phyloP scores from a whole-genome alignment of 345 rosid species.

The Carallia pectinifolia region DNA sequence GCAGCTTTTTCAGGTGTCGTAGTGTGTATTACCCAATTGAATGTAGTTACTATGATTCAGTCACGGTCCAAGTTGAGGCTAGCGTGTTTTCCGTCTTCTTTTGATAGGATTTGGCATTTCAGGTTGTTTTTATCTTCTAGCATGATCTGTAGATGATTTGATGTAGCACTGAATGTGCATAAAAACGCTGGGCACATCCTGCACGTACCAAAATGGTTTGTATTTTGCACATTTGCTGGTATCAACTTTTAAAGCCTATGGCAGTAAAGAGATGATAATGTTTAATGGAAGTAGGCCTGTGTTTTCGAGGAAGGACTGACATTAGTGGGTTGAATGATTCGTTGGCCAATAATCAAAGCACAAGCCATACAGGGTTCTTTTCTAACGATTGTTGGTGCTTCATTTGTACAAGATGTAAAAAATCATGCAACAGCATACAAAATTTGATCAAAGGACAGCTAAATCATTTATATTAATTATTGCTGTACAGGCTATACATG shows the following conservation, averaged over 20 bases:
- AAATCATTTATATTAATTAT: neutral
- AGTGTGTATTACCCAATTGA: conserved; percentile 35
- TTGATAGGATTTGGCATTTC: conserved; percentile 26
- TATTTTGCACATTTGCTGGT: conserved; percentile 14
- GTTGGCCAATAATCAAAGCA: too few relatives aligned
- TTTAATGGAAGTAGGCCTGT: too few relatives aligned
- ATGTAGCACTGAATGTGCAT: conserved; percentile 1
- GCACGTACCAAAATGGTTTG: conserved; percentile 31
- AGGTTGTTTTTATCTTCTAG: neutral
- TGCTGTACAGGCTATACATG: neutral
- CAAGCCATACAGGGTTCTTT: too few relatives aligned
- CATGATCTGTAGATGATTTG: conserved; percentile 2
- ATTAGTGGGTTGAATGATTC: too few relatives aligned
- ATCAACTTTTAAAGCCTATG: conserved; percentile 8
- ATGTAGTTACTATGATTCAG: conserved; percentile 17
- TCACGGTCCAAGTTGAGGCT: conserved; percentile 18
- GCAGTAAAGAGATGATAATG: too few relatives aligned
- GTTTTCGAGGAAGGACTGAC: too few relatives aligned
- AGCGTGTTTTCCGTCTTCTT: conserved; percentile 6
- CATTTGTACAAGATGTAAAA: too few relatives aligned
- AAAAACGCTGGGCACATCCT: conserved; percentile 22
- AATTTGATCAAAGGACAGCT: neutral
- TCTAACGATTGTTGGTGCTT: too few relatives aligned
- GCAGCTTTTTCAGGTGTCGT: conserved; percentile 33
- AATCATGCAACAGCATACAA: too few relatives aligned